Conservation (phyloP, 1,284 basidiomycete species). For the Sanghuangporus sanghuang region DNA sequence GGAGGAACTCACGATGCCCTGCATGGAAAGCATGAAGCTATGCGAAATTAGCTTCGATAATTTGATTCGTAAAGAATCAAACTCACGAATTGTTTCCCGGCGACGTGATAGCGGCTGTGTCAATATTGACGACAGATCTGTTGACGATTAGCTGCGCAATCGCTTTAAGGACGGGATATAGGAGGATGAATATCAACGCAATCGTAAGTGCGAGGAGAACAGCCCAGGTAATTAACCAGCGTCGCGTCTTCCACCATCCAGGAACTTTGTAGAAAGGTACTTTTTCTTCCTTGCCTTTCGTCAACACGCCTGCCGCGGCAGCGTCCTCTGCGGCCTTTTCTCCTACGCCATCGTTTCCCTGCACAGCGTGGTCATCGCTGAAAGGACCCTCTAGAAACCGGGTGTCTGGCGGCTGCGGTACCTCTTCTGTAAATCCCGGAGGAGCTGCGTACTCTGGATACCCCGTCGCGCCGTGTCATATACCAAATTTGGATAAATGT, state of each 20-base stretch:
- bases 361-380: constrained; percentile 22
- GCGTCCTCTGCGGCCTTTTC: neutral
- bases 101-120: constrained; percentile 42
- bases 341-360: constrained; percentile 31
- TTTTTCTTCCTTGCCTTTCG: constrained; percentile 13
- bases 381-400: constrained; percentile 27
- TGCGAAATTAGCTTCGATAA: neutral
- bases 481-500: neutral
- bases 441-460: constrained; percentile 7
- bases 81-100: constrained; percentile 52
- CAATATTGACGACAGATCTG: constrained; percentile 44
- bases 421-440: neutral
- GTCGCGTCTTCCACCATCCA: constrained; percentile 28
- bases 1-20: constrained; percentile 35
- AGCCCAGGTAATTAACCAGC: constrained; percentile 41
- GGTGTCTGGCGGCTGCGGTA: constrained; percentile 13
- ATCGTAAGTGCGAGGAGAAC: constrained; percentile 44
- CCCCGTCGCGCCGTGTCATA: neutral
- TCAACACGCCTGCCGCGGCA: neutral
- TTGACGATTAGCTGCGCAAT: constrained; percentile 61
- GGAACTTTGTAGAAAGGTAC: constrained; percentile 28
- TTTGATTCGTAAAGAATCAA: neutral
- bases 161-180: constrained; percentile 61
- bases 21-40: constrained; percentile 46
- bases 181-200: constrained; percentile 54